phyloP scores from a whole-genome alignment of 1,139 yeast genomes.

The Zygosaccharomyces sapae region DNA sequence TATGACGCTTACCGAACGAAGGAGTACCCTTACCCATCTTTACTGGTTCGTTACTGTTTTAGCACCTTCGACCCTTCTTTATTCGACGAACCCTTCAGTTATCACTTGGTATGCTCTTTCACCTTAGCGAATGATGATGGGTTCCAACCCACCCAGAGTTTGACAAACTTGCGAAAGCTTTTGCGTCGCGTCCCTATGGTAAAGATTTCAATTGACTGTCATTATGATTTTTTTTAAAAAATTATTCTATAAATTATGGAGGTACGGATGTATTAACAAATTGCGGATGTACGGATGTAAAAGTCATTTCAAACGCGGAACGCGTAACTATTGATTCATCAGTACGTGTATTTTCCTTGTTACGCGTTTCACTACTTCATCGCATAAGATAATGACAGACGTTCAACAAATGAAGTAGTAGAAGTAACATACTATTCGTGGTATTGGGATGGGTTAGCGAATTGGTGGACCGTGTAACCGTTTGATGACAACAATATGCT shows the following conservation, averaged over 20 bases:
- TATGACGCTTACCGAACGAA: slow-evolving; percentile 99
- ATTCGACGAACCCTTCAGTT: not conserved
- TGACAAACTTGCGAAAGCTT: slow-evolving; percentile 6
- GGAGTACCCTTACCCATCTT: slow-evolving; percentile 96
- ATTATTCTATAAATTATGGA: not conserved
- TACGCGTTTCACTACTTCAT: slow-evolving; percentile 4
- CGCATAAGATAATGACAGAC: not conserved
- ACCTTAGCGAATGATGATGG: slow-evolving; percentile 3
- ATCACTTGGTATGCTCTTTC: not conserved
- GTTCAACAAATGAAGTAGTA: not conserved
- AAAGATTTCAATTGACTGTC: not conserved
- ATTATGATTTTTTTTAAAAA: not conserved
- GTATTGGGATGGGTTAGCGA: not conserved
- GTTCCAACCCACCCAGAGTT: slow-evolving; percentile 1
- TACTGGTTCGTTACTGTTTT: slow-evolving; percentile 36
- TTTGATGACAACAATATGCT: not conserved
- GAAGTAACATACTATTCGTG: not conserved
- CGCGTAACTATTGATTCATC: not conserved
- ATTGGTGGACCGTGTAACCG: not conserved
- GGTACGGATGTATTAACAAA: not conserved
- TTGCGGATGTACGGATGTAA: not conserved
- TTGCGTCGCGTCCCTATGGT: slow-evolving; percentile 4
- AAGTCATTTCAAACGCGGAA: slow-evolving; percentile 1
- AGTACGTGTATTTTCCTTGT: not conserved
- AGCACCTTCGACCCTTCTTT: not conserved